A percentile compares a stretch with the other conserved stretches of the same genome.
Evolutionary conservation across 805 yeast genomes (phyloP).

Genomic region (Blastobotrys chiropterorum): DNA sequence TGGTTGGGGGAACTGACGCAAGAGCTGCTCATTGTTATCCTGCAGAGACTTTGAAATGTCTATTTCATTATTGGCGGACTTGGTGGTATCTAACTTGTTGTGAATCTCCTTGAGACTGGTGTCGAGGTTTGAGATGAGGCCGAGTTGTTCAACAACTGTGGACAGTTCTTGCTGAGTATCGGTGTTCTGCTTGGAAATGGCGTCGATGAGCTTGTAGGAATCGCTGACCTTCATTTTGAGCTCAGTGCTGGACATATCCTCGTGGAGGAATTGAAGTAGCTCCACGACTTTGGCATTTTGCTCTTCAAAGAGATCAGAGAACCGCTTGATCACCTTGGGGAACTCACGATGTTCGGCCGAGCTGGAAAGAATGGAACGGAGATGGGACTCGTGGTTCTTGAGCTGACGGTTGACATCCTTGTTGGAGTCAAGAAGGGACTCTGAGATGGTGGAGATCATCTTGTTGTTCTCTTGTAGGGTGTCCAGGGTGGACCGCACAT

Average conservation of each 20-base stretch:
- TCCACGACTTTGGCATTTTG: background rate
- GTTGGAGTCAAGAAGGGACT: slow-evolving; percentile 15
- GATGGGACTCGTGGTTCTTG: slow-evolving; percentile 9
- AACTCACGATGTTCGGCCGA: background rate
- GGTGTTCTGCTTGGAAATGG: background rate
- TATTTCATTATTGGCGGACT: background rate
- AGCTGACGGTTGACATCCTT: slow-evolving; percentile 9
- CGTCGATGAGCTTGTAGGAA: background rate
- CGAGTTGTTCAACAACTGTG: background rate
- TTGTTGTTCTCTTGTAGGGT: slow-evolving; percentile 14
- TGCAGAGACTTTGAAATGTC: background rate
- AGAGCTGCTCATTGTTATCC: background rate
- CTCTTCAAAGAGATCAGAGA: background rate
- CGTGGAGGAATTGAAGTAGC: background rate
- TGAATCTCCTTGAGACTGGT: background rate
- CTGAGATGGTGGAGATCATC: slow-evolving; percentile 13
- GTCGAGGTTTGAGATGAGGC: background rate
- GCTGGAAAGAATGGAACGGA: slow-evolving; percentile 1
- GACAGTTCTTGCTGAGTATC: background rate
- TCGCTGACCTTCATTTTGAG: background rate
- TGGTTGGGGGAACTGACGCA: background rate
- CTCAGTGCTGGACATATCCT: background rate
- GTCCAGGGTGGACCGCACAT: slow-evolving; percentile 9
- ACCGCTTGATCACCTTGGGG: background rate
- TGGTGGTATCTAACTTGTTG: background rate